Conservation (phyloP, 1,284 basidiomycete genomes). For the Ceratobasidium sp. region DNA sequence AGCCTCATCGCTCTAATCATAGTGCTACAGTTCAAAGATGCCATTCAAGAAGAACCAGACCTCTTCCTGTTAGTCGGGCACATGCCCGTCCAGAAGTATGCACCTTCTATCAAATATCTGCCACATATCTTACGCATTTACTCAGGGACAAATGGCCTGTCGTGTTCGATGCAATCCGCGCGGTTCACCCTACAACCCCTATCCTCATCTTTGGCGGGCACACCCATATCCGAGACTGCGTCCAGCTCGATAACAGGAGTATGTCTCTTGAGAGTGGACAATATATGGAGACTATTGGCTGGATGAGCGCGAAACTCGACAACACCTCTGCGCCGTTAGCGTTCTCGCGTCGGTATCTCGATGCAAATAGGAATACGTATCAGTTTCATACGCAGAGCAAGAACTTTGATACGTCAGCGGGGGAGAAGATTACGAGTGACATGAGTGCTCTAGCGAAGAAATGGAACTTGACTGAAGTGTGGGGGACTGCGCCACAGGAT, state of each 20-base stretch:
- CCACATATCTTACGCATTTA: not conserved
- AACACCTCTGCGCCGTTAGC: slow-evolving; percentile 64
- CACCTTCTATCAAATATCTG: not conserved
- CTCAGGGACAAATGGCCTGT: slow-evolving; percentile 60
- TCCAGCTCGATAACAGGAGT: slow-evolving; percentile 72
- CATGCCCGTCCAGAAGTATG: slow-evolving; percentile 51
- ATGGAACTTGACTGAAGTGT: slow-evolving; percentile 69
- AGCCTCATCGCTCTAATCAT: not conserved
- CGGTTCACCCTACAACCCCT: slow-evolving; percentile 77
- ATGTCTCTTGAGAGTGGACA: slow-evolving; percentile 84
- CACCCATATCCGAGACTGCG: slow-evolving; percentile 83
- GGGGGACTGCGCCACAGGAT: slow-evolving; percentile 80
- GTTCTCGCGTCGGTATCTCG: slow-evolving; percentile 78
- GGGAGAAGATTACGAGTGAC: slow-evolving; percentile 68
- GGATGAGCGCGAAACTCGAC: slow-evolving; percentile 52
- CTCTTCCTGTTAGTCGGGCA: slow-evolving; percentile 81
- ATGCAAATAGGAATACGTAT: slow-evolving; percentile 71
- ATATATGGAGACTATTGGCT: slow-evolving; percentile 89
- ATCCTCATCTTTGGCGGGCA: slow-evolving; percentile 87
- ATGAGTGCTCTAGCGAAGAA: slow-evolving; percentile 65
- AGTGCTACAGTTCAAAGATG: slow-evolving; percentile 73
- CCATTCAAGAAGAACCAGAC: slow-evolving; percentile 84
- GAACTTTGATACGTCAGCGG: slow-evolving; percentile 70
- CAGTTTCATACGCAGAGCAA: slow-evolving; percentile 61
- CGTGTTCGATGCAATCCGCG: slow-evolving; percentile 82